A percentile compares a stretch with the other conserved stretches of the same genome.
Conservation (phyloP, 202 grass and related monocot genomes). For the Saccharum hybrid region DNA sequence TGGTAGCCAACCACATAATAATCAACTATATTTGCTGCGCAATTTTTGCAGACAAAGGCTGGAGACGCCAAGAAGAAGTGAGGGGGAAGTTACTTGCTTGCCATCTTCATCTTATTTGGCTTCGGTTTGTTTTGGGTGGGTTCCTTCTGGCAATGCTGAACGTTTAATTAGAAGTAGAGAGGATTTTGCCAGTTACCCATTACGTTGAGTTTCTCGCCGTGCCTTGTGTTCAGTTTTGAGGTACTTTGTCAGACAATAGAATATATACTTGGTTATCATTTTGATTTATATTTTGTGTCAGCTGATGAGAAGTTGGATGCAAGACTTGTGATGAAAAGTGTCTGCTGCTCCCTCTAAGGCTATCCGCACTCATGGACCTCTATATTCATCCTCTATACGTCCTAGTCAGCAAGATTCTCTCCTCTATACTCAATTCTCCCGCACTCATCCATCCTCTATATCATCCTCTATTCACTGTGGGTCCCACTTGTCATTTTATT, state of each 20-base stretch:
- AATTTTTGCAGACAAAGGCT: slow-evolving; percentile 80
- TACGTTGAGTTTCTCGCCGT: slow-evolving; percentile 35
- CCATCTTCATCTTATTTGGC: not conserved
- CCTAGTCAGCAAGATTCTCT: no score
- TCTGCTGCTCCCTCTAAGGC: not conserved
- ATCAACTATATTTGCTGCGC: not conserved
- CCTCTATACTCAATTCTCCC: no score
- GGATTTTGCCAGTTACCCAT: slow-evolving; percentile 33
- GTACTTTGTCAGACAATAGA: slow-evolving; percentile 26
- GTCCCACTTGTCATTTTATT: no score
- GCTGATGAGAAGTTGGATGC: not conserved
- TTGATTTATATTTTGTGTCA: not conserved
- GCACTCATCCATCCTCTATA: no score
- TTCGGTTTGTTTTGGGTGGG: not conserved
- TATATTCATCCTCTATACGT: no score
- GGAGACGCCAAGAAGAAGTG: slow-evolving; percentile 93
- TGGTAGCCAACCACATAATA: not conserved
- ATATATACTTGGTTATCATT: slow-evolving; percentile 3
- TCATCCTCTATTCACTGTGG: no score
- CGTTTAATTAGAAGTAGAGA: slow-evolving; percentile 46
- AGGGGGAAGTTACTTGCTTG: slow-evolving; percentile 34
- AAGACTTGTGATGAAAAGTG: not conserved
- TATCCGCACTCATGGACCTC: no score
- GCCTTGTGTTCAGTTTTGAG: slow-evolving; percentile 39
- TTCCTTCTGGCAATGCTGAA: slow-evolving; percentile 31